These are phyloP conservation scores for Spathaspora gorwiae DNA, from an alignment of 805 yeast species.

Conservation along the genomic window DNA sequence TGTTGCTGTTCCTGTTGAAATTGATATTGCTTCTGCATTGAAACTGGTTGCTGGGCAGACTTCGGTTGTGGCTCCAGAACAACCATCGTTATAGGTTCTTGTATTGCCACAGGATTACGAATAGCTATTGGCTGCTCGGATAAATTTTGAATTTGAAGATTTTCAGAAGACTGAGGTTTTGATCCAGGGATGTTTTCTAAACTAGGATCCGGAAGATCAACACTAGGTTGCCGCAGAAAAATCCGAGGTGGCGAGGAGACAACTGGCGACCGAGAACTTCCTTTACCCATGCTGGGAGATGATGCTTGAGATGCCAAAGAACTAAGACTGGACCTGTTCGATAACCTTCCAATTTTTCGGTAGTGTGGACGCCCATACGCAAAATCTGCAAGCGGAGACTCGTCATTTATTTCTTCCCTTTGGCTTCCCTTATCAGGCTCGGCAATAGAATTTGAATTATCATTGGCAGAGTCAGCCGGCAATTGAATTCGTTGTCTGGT, in stretches of 20 bases:
- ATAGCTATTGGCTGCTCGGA: no score
- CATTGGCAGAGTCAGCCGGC: not conserved
- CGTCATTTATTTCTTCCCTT: not conserved
- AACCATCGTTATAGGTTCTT: no score
- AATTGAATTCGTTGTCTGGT: no score
- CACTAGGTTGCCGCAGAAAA: no score
- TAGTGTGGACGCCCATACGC: not conserved
- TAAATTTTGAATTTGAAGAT: no score
- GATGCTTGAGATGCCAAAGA: not conserved
- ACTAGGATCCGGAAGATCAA: no score
- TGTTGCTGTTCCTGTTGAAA: not conserved
- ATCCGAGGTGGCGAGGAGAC: no score
- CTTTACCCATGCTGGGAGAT: not conserved
- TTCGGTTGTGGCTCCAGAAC: not conserved
- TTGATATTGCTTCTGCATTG: not conserved
- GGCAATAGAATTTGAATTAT: not conserved
- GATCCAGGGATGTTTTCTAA: no score
- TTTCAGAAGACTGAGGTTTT: no score
- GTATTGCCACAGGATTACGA: no score
- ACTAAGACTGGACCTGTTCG: not conserved
- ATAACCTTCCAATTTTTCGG: not conserved
- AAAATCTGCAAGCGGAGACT: not conserved
- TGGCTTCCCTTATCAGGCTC: not conserved
- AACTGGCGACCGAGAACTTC: no score
- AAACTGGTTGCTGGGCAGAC: not conserved